Evolutionary conservation across 2,329 filamentous ascomycete genomes (phyloP).

Genomic region (Huntiella abstrusa): DNA sequence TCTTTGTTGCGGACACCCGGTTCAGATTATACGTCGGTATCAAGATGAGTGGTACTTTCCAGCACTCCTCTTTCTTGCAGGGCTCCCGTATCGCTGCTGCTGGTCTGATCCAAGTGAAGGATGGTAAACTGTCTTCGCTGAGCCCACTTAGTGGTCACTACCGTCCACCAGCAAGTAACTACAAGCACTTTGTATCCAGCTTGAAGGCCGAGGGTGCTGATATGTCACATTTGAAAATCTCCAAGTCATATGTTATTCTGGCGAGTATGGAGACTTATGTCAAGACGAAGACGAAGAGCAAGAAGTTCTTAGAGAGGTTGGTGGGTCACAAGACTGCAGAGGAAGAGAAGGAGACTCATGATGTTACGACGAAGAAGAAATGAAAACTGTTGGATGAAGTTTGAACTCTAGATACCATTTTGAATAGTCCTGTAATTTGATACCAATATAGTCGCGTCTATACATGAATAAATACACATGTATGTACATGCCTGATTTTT

Average conservation of each 20-base stretch:
- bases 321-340: conserved; percentile 6
- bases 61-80: conserved; percentile 78
- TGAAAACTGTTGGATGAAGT: not conserved
- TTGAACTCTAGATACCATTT: conserved; percentile 2
- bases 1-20: conserved; percentile 74
- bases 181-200: conserved; percentile 59
- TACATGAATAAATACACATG: no score
- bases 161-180: conserved; percentile 64
- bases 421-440: no score
- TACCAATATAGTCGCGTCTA: no score
- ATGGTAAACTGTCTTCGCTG: conserved; percentile 56
- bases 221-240: conserved; percentile 60
- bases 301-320: conserved; percentile 23
- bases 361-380: conserved; percentile 4
- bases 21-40: conserved; percentile 80
- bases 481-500: no score
- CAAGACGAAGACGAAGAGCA: conserved; percentile 46
- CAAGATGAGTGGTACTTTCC: conserved; percentile 74
- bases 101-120: conserved; percentile 67
- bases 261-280: conserved; percentile 68
- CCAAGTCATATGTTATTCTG: conserved; percentile 63
- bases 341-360: conserved; percentile 1
- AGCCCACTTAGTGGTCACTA: conserved; percentile 66
- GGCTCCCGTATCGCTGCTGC: conserved; percentile 67
- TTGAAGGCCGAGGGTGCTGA: conserved; percentile 59